Conservation (phyloP, 768 basidiomycete species). For the Daedaleopsis sinensis region DNA sequence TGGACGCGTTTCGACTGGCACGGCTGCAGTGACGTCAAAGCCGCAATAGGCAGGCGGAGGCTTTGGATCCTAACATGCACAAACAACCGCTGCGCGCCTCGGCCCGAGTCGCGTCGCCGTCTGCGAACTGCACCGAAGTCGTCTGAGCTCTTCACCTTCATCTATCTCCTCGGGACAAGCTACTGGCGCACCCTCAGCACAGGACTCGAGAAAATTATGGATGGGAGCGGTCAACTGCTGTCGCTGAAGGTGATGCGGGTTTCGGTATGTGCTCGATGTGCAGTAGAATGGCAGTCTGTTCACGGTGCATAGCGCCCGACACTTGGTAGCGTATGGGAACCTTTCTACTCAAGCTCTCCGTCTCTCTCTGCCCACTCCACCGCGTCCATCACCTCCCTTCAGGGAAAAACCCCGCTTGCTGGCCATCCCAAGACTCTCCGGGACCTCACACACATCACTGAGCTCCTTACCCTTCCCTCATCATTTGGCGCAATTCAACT, state of each 20-base stretch:
- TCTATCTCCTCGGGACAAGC: too few relatives aligned
- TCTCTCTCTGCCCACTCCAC: constrained; percentile 84
- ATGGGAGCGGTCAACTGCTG: constrained; percentile 65
- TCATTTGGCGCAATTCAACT: constrained; percentile 88
- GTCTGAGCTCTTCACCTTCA: too few relatives aligned
- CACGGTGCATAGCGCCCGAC: constrained; percentile 50
- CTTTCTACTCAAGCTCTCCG: constrained; percentile 83
- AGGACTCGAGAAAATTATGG: constrained; percentile 28
- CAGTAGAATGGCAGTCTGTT: neutral
- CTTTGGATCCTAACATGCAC: constrained; percentile 28
- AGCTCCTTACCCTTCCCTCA: constrained; percentile 78
- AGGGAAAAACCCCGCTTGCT: constrained; percentile 67
- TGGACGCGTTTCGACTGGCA: constrained; percentile 12
- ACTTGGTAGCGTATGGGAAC: constrained; percentile 78
- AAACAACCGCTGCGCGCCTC: constrained; percentile 23
- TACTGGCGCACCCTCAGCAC: too few relatives aligned
- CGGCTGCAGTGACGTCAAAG: constrained; percentile 24
- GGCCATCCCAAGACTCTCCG: constrained; percentile 84
- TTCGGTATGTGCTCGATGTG: constrained; percentile 61
- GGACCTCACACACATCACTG: constrained; percentile 78
- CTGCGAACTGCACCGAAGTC: too few relatives aligned
- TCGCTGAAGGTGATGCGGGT: constrained; percentile 88
- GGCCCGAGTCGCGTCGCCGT: neutral
- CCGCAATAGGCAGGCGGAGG: constrained; percentile 17
- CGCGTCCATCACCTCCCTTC: constrained; percentile 74